A percentile compares a stretch with the other conserved stretches of the same genome.
These are phyloP conservation scores for Ramaria rubella DNA, from an alignment of 768 basidiomycete genomes.

Conservation along the genomic window DNA sequence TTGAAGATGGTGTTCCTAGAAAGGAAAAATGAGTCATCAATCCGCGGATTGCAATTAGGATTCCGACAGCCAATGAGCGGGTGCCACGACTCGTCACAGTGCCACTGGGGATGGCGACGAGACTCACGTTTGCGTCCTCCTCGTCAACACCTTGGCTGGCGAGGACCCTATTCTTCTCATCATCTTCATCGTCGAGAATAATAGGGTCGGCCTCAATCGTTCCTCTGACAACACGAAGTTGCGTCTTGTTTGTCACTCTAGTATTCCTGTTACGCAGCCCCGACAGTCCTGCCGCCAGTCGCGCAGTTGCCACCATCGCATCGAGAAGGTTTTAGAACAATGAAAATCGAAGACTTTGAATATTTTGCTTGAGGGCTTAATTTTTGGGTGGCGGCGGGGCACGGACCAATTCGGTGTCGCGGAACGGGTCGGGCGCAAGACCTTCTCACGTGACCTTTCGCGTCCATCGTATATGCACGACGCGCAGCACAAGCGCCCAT, in stretches of 20 bases:
- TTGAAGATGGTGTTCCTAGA: constrained; percentile 53
- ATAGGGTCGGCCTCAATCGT: constrained; percentile 74
- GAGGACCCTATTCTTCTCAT: constrained; percentile 76
- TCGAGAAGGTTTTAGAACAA: constrained; percentile 8
- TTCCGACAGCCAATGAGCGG: constrained; percentile 38
- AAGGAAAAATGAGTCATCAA: constrained; percentile 42
- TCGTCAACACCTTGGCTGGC: constrained; percentile 84
- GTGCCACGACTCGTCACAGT: constrained; percentile 35
- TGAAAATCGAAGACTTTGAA: background rate
- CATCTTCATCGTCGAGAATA: constrained; percentile 71
- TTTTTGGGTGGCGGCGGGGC: constrained; percentile 11
- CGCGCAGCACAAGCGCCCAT: constrained; percentile 4
- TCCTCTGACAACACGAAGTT: constrained; percentile 77
- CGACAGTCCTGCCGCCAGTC: constrained; percentile 9
- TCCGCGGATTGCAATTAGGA: constrained; percentile 43
- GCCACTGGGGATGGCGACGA: constrained; percentile 23
- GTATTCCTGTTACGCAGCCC: constrained; percentile 59
- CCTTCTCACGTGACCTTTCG: constrained; percentile 10
- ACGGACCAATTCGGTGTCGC: constrained; percentile 13
- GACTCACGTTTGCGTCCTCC: constrained; percentile 88
- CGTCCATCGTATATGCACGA: constrained; percentile 3
- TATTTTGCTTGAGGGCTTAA: constrained; percentile 2
- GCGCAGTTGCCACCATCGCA: constrained; percentile 9
- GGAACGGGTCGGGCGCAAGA: constrained; percentile 10
- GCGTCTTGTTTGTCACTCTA: constrained; percentile 87